Evolutionary conservation across 345 rosid genomes (phyloP), one percentile per base, ranked within the genome.

Genomic region (Alliaria petiolata): DNA sequence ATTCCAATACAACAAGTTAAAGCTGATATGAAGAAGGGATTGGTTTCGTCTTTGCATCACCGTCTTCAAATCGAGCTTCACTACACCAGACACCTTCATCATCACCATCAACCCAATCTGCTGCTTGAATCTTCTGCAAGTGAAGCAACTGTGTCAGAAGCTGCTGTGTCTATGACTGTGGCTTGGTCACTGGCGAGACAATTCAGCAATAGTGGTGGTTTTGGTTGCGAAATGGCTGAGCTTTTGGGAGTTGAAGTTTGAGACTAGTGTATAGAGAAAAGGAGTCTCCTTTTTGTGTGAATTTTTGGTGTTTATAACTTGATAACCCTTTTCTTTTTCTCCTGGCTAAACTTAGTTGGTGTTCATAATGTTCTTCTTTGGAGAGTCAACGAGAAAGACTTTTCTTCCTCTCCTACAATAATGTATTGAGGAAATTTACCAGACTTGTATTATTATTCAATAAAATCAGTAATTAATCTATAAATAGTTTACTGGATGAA

Each of bases 51-150:
- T 7, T 83, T 83, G 70, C 97, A 91, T 78, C 99, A 85, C 30
- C 85, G 93, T 35, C 83, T 95, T 58, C 99, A 95, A 79, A 85
- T 95, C 2, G 99, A 95, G 73, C 83, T 95, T 77, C 95, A 95
- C 66, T 91, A 84, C 78, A 86, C 97, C 0, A 82, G 73, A 75
- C 68, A 76, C 55, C 49, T 65, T 11, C 78, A 75, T 22, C 47
- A 8, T 8, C 34, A 20, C 35, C 39, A 69, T 2, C 52, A 61
- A 46, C 65, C 36, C 8, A 46, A 70, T 36, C 15, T 54, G 45
- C 10, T 57, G 36, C 56, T 77, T 1, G 62, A 70, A 25, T 13
- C 40, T 10, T 71, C 64, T 6, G 70, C 78, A 20, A 25, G 69
- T 7, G 73, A 79, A 67, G 75, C 15, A 51, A 49, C 8, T 16